Conservation (phyloP, 1,139 yeast species). For the Spathaspora jeffriesii region DNA sequence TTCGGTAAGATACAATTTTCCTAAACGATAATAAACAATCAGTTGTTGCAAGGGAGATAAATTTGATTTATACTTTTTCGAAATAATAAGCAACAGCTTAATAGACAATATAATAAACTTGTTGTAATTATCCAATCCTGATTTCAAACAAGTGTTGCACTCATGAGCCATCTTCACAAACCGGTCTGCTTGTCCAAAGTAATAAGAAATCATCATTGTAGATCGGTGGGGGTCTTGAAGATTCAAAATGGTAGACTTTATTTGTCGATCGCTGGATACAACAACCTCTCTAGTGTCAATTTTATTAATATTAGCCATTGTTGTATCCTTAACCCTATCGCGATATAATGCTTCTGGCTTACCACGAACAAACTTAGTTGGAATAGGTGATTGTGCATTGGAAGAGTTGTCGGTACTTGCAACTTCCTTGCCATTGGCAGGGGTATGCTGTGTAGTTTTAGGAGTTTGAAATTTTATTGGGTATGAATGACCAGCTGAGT, state of each 20-base stretch:
- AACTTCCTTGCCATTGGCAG: background rate
- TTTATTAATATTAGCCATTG: background rate
- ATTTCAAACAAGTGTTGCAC: constrained; percentile 9
- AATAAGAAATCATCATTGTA: background rate
- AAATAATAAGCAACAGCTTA: constrained; percentile 32
- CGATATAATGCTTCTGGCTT: constrained; percentile 5
- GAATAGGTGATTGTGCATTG: background rate
- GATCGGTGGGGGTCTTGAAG: background rate
- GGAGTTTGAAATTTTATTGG: background rate
- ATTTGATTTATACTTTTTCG: constrained; percentile 22
- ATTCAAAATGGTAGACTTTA: background rate
- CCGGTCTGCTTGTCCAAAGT: constrained; percentile 16
- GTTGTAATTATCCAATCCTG: constrained; percentile 28
- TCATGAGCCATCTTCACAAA: constrained; percentile 27
- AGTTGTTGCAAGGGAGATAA: constrained; percentile 33
- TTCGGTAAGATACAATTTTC: constrained; percentile 38
- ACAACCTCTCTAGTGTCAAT: background rate
- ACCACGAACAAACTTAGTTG: background rate
- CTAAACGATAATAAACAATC: constrained; percentile 31
- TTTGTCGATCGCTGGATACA: background rate
- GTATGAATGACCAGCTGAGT: background rate
- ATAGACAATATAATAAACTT: constrained; percentile 39
- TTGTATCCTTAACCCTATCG: background rate
- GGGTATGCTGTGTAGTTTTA: background rate
- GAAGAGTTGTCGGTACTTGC: background rate